Evolutionary conservation across 345 rosid genomes (phyloP), one percentile per base, ranked within the genome.

Genomic region (Isatis tinctoria): DNA sequence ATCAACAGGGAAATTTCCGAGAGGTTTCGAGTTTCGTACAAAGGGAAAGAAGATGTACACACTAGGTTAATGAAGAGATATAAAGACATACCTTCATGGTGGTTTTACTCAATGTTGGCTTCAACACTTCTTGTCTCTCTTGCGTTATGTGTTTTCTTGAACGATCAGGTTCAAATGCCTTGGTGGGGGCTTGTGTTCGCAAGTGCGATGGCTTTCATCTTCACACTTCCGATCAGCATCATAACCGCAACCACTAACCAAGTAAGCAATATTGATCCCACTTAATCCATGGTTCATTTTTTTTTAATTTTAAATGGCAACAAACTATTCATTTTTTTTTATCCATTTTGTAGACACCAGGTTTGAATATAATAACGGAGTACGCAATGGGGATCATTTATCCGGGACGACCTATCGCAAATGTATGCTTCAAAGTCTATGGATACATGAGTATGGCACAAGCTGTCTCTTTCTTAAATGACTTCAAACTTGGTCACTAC

Each of bases 171-270:
- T 60, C 96, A 90, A 71, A 84, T 93, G 91, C 98, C 98, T 54
- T 93, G 98, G 96, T 93, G 98, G 96, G 97, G 93, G 49, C 93
- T 93, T 51, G 61, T 93, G 62, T 89, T 90, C 40, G 97, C 90
- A 18, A 72, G 85, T 35, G 87, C 65, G 8, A 81, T 90, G 82
- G 98, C 98, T 36, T 90, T 93, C 48, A 5, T 78, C 61, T 93
- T 93, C 82, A 90, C 96, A 45, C 93, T 93, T 43, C 98, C 98
- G 0, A 84, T 90, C 73, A 88, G 98, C 78, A 81, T 93, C 74
- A 87, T 93, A 33, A 90, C 97, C 10, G 98, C 96, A 65, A 90
- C 96, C 20, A 90, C 98, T 57, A 93, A 93, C 82, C 93, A 90
- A 89, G 98, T 90, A 72, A 62, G 57, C 10, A 40, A 67, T 36